phyloP scores from a whole-genome alignment of 2,329 filamentous ascomycete species.

The Erysiphe pisi region DNA sequence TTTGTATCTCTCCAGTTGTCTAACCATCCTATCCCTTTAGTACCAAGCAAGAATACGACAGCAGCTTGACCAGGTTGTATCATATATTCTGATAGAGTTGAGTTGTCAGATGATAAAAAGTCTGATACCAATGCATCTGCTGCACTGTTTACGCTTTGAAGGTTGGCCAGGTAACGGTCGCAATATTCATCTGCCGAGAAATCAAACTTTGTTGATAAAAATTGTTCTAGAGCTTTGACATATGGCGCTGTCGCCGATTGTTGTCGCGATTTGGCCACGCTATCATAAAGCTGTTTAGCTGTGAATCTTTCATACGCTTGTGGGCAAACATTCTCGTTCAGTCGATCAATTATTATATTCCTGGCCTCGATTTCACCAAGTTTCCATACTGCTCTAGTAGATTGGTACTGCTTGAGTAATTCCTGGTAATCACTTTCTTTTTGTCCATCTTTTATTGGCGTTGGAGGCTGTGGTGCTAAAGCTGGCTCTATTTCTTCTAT shows the following conservation, averaged over 20 bases:
- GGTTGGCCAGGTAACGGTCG: neutral
- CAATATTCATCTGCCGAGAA: neutral
- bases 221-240: neutral
- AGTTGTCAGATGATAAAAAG: neutral
- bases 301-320: neutral
- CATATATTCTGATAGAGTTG: neutral
- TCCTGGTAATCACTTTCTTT: neutral
- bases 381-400: neutral
- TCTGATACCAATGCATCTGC: neutral
- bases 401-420: neutral
- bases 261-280: neutral
- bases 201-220: neutral
- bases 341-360: neutral
- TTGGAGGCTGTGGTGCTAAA: neutral
- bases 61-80: neutral
- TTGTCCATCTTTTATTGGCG: too few species aligned
- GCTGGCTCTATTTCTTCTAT: neutral
- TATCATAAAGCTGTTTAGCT: neutral
- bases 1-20: neutral
- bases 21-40: slow-evolving; percentile 4
- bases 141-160: neutral
- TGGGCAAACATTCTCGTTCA: neutral
- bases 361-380: neutral
- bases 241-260: slow-evolving; percentile 1
- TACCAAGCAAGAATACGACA: neutral